These are phyloP conservation scores for Ophiocytium majus DNA, from an alignment of 352 stramenopile species.

Conservation along the genomic window DNA sequence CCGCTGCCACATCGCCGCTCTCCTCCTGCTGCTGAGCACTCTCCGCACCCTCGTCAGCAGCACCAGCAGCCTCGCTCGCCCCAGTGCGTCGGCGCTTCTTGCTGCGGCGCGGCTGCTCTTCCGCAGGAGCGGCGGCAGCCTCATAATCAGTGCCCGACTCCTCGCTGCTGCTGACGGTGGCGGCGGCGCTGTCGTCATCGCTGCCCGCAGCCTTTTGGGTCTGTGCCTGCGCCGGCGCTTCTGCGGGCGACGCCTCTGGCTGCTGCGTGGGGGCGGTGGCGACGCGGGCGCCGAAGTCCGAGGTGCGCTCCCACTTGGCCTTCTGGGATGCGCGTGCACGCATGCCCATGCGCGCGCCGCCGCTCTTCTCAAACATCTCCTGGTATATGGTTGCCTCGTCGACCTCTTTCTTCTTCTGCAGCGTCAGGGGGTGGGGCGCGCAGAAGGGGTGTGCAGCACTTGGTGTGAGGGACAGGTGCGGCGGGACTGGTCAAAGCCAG, in stretches of 20 bases:
- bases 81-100: background rate
- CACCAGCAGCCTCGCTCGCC: too few relatives aligned
- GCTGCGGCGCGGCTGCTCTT: background rate
- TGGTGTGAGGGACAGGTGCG: too few relatives aligned
- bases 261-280: background rate
- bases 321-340: conserved; percentile 79
- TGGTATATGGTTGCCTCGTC: conserved; percentile 73
- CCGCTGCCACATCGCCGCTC: background rate
- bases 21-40: background rate
- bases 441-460: too few relatives aligned
- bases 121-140: too few relatives aligned
- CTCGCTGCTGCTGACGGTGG: background rate
- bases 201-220: background rate
- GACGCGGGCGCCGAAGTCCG: conserved; percentile 15
- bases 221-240: background rate
- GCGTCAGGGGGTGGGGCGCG: too few relatives aligned
- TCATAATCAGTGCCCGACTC: background rate
- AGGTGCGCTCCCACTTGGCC: conserved; percentile 73
- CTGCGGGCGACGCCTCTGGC: background rate
- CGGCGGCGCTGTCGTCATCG: background rate
- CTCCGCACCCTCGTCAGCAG: background rate
- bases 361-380: conserved; percentile 90
- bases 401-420: background rate
- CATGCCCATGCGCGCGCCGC: conserved; percentile 89
- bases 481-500: background rate